These are phyloP conservation scores for Salix dunnii DNA, from an alignment of 345 rosid species.

Conservation along the genomic window DNA sequence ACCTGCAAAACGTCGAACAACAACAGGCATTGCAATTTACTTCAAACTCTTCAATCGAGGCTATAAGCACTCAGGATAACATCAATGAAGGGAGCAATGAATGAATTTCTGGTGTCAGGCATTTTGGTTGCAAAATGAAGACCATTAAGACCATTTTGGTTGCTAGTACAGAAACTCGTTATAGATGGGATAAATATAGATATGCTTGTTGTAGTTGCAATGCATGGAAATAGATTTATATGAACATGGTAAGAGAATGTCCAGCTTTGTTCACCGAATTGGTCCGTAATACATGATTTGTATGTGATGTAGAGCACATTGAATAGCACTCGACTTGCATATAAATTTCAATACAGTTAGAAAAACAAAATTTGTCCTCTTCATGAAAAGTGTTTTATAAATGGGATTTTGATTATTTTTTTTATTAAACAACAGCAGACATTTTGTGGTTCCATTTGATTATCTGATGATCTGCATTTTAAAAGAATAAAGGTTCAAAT, in stretches of 20 bases:
- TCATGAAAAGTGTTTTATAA: not conserved
- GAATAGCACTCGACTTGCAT: no score
- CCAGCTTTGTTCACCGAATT: no score
- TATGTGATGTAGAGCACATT: no score
- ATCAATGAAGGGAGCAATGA: not conserved
- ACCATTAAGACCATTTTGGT: no score
- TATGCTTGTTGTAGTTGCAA: no score
- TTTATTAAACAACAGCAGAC: not conserved
- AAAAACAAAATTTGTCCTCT: not conserved
- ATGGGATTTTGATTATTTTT: not conserved
- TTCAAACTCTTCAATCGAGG: not conserved
- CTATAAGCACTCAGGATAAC: not conserved
- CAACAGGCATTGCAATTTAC: conserved; percentile 7
- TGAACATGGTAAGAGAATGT: no score
- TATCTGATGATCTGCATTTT: not conserved
- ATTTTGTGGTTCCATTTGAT: not conserved
- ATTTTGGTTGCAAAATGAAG: no score
- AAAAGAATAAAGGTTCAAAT: not conserved
- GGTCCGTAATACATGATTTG: no score
- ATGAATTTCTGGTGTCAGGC: not conserved
- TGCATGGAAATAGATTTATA: no score
- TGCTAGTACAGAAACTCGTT: no score
- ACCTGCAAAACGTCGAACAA: conserved; percentile 43
- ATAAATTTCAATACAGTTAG: no score
- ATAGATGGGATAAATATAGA: no score